These are phyloP conservation scores for Hamamelis virginiana DNA, from an alignment of 164 flowering plant species.

Conservation along the genomic window DNA sequence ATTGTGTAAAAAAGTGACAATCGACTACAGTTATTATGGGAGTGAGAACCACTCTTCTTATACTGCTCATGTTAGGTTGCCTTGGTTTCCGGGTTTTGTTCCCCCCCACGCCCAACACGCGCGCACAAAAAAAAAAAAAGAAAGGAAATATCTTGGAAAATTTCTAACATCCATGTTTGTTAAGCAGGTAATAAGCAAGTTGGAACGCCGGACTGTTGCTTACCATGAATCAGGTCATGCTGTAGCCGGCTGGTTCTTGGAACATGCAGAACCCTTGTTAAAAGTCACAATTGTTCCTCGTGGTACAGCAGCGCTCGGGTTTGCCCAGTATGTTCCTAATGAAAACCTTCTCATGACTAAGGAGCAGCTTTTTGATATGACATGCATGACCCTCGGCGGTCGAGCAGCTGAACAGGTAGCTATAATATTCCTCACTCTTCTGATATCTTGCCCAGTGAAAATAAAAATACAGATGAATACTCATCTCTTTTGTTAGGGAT, in stretches of 20 bases:
- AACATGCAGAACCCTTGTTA: constrained; percentile 83
- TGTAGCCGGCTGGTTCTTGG: constrained; percentile 88
- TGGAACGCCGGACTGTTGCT: constrained; percentile 84
- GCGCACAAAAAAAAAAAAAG: too few species aligned
- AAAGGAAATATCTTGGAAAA: too few species aligned
- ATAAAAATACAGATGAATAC: too few species aligned
- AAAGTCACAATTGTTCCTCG: constrained; percentile 98
- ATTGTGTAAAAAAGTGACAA: neutral
- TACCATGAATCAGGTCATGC: constrained; percentile 98
- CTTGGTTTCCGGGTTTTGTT: too few species aligned
- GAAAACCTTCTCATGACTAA: constrained; percentile 94
- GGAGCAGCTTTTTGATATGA: constrained; percentile 95
- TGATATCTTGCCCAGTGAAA: too few species aligned
- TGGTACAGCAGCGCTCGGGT: constrained; percentile 93
- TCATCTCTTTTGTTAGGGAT: too few species aligned
- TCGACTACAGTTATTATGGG: neutral
- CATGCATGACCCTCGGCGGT: constrained; percentile 98
- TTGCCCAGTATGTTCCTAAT: constrained; percentile 95
- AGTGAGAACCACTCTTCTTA: too few species aligned
- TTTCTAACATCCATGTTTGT: neutral
- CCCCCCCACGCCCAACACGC: too few species aligned
- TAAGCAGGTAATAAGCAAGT: constrained; percentile 83
- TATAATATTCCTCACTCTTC: neutral
- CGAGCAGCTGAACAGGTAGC: constrained; percentile 96
- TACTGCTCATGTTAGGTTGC: too few species aligned